Conservation (phyloP, 257 asterid species). For the Solanum pinnatisectum region DNA sequence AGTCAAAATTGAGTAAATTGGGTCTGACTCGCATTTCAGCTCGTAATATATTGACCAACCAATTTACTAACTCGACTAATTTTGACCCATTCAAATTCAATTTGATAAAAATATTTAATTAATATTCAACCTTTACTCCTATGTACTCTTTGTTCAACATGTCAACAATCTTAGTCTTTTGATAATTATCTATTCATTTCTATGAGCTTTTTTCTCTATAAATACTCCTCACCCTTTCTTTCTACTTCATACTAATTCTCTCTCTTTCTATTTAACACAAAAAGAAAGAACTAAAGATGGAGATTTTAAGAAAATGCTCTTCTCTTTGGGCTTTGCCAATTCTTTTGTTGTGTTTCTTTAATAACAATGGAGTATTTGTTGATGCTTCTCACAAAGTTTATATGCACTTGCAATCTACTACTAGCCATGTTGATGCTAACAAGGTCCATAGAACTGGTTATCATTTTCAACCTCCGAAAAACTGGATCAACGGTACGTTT, state of each 20-base stretch:
- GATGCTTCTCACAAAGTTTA: constrained; percentile 17
- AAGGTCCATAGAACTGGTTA: constrained; percentile 38
- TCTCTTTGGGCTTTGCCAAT: not conserved
- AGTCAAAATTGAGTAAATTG: not conserved
- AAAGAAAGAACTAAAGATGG: not conserved
- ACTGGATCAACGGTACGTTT: constrained; percentile 44
- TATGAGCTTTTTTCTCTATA: not conserved
- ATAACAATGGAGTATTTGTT: not conserved
- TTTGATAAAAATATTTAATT: not conserved
- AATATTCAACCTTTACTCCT: not conserved
- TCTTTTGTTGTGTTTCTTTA: not conserved
- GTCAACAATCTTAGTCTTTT: not conserved
- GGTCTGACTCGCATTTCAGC: not conserved
- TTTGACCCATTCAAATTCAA: not conserved
- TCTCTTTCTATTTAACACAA: not conserved
- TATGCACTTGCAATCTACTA: constrained; percentile 5
- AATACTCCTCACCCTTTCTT: not conserved
- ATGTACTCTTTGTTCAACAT: not conserved
- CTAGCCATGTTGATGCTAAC: not conserved
- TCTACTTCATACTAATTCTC: not conserved
- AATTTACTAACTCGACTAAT: not conserved
- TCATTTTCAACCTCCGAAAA: constrained; percentile 51
- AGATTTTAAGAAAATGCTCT: not conserved
- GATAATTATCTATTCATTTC: not conserved
- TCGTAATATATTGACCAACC: no score